phyloP scores from a whole-genome alignment of 2,329 filamentous ascomycete species.

The Arthrobotrys megalospora region DNA sequence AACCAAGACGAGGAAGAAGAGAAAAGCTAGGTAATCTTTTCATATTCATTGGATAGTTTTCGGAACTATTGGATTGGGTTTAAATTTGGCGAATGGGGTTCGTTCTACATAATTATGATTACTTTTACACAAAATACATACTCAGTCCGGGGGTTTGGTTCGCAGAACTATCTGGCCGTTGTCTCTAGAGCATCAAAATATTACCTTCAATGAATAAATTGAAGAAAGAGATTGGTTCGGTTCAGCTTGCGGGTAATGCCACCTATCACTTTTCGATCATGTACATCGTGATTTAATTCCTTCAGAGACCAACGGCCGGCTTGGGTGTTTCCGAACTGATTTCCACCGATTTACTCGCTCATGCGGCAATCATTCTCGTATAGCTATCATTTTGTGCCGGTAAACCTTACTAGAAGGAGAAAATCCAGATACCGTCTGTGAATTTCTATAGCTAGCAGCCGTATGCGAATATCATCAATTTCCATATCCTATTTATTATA shows the following conservation, averaged over 20 bases:
- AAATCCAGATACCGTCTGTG: too few relatives aligned
- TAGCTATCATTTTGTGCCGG: too few relatives aligned
- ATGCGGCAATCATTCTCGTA: too few relatives aligned
- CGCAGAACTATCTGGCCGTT: neutral
- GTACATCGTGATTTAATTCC: neutral
- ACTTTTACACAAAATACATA: neutral
- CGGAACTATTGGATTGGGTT: conserved; percentile 6
- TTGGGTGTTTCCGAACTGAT: too few relatives aligned
- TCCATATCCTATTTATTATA: neutral
- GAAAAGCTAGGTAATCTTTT: conserved; percentile 14
- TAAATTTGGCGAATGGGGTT: conserved; percentile 26
- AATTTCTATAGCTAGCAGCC: too few relatives aligned
- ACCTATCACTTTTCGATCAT: neutral
- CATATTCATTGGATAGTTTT: conserved; percentile 15
- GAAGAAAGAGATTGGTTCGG: neutral
- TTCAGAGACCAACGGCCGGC: too few relatives aligned
- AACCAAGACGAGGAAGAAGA: neutral
- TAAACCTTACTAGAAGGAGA: too few relatives aligned
- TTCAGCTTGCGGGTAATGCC: neutral
- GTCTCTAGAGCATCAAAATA: neutral
- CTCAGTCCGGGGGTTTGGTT: neutral
- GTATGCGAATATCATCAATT: neutral
- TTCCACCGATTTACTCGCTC: too few relatives aligned
- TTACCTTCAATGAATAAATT: neutral
- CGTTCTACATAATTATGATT: neutral